phyloP scores from a whole-genome alignment of 371 early-diverging fungal genomes.

The Phascolomyces articulosus region DNA sequence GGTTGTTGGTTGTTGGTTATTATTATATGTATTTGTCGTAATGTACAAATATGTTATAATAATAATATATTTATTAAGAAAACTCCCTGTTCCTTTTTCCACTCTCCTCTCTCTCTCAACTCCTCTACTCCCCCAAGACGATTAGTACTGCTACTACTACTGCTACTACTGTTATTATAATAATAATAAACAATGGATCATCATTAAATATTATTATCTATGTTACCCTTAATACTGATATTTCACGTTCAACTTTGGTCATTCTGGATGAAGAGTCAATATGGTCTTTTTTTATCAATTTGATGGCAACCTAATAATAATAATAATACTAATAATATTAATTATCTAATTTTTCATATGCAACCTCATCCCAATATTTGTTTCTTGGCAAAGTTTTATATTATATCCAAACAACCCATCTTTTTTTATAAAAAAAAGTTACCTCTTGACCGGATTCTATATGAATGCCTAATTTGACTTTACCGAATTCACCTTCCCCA shows the following conservation, averaged over 20 bases:
- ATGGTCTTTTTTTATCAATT: slow-evolving; percentile 81
- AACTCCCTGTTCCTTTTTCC: too few species aligned
- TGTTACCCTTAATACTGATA: slow-evolving; percentile 78
- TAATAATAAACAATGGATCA: neutral
- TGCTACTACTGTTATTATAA: neutral
- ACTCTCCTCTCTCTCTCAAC: neutral
- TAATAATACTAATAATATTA: neutral
- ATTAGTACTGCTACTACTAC: too few species aligned
- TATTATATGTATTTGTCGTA: too few species aligned
- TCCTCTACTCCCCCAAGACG: too few species aligned
- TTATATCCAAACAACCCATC: too few species aligned
- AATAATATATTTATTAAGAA: too few species aligned
- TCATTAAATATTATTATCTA: neutral
- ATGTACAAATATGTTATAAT: too few species aligned
- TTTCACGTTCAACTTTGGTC: slow-evolving; percentile 79
- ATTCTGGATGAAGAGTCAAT: slow-evolving; percentile 79
- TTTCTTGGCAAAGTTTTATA: neutral
- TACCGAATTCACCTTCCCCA: slow-evolving; percentile 99
- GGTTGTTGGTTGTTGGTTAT: too few species aligned
- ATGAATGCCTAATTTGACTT: slow-evolving; percentile 97
- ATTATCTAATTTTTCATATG: too few species aligned
- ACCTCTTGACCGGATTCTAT: slow-evolving; percentile 93
- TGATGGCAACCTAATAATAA: slow-evolving; percentile 77
- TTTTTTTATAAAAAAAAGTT: slow-evolving; percentile 11
- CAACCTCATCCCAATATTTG: too few species aligned